Evolutionary conservation across 352 stramenopile species (phyloP).

Genomic region (Phytophthora niederhauseri): DNA sequence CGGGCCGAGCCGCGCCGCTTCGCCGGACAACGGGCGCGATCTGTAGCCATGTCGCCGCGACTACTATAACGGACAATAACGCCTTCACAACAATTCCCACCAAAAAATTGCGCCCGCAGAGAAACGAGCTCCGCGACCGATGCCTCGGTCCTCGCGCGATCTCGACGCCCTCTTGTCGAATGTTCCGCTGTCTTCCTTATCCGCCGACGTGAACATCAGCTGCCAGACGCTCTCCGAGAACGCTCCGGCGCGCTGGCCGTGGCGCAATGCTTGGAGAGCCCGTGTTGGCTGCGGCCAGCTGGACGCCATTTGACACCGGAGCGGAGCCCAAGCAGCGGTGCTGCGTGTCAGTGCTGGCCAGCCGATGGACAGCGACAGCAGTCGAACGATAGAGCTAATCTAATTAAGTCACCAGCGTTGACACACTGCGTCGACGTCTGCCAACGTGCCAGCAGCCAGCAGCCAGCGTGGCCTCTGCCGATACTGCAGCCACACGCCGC

Average conservation of each 20-base stretch:
- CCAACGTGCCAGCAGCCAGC: conserved; percentile 3
- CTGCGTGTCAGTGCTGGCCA: conserved; percentile 8
- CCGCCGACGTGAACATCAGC: background rate
- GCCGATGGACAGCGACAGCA: conserved; percentile 25
- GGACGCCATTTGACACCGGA: conserved; percentile 27
- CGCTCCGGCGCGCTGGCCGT: conserved; percentile 22
- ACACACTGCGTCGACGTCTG: background rate
- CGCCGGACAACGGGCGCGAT: conserved; percentile 18
- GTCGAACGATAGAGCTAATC: conserved; percentile 29
- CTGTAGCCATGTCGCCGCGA: conserved; percentile 31
- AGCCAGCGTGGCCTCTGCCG: conserved; percentile 17
- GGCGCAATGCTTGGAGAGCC: conserved; percentile 28
- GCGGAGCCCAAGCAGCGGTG: conserved; percentile 13
- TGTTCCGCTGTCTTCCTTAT: conserved; percentile 28
- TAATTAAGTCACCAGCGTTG: conserved; percentile 14
- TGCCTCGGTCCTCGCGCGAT: conserved; percentile 11
- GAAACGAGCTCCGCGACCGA: conserved; percentile 4
- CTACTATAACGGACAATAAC: conserved; percentile 19
- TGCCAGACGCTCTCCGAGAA: conserved; percentile 35
- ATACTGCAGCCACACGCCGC: conserved; percentile 19
- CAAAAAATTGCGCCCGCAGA: conserved; percentile 27
- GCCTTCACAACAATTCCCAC: conserved; percentile 16
- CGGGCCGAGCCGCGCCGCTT: conserved; percentile 26
- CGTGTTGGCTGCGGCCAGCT: conserved; percentile 17
- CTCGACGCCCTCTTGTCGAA: conserved; percentile 22